These are phyloP conservation scores for Thalassiosira sp. DNA, from an alignment of 352 stramenopile genomes.

Conservation along the genomic window DNA sequence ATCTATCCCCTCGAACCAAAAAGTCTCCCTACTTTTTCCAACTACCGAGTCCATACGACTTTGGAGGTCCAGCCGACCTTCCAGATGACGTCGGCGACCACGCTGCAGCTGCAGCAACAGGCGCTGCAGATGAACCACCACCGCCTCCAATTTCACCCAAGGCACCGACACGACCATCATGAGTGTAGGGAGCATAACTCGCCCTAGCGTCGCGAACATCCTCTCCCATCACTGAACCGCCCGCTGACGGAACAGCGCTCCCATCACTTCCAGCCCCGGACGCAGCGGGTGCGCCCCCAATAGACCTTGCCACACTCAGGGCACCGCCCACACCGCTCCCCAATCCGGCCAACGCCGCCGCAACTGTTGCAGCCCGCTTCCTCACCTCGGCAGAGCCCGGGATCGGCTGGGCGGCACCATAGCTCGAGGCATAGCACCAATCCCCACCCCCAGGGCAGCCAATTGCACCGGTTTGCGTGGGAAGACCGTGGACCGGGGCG, in stretches of 20 bases:
- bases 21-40: conserved; percentile 12
- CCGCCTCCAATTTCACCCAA: conserved; percentile 6
- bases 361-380: conserved; percentile 20
- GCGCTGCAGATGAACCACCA: not conserved
- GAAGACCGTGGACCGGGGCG: conserved; percentile 9
- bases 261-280: too few relatives aligned
- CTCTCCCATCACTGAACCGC: conserved; percentile 6
- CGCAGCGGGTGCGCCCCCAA: not conserved
- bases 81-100: not conserved
- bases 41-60: conserved; percentile 2
- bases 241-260: too few relatives aligned
- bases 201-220: conserved; percentile 10
- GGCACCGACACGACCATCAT: conserved; percentile 12
- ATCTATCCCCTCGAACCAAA: too few relatives aligned
- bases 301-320: too few relatives aligned
- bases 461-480: conserved; percentile 1
- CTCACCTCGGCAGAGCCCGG: not conserved
- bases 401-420: not conserved
- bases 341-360: conserved; percentile 25
- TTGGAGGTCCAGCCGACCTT: not conserved
- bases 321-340: conserved; percentile 1
- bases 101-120: too few relatives aligned
- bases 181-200: conserved; percentile 5
- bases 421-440: conserved; percentile 14
- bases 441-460: conserved; percentile 21